Evolutionary conservation across 371 early-diverging fungal species (phyloP), one percentile per base, ranked within the genome.

Genomic region (Choanephora cucurbitarum): DNA sequence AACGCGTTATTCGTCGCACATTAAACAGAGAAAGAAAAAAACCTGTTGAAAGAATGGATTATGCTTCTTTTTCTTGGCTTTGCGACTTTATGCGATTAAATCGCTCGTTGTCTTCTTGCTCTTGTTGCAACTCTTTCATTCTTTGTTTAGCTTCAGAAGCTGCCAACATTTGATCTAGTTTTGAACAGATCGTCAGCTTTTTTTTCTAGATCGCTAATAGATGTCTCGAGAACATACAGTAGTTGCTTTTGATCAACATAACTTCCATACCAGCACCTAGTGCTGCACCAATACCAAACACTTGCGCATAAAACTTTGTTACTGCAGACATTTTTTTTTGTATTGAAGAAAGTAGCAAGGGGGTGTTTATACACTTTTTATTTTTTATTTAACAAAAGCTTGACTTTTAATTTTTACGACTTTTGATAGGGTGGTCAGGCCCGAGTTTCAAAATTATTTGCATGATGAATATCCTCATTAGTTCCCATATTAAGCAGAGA

Each of bases 91-190:
- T 47, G 13, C 67, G 60, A 18, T 64, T 32, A 3, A 70, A 57
- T 9, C 79, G 73, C 55, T 72, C 70, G 5, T 45, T 24, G 34
- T 70, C 72, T 47, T 78, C 69, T 41, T 66, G 49, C 28, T 75
- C 79, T 52, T 78, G 62, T 17, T 67, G 34, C 9, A 66, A 37
- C 24, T 74, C 66, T 58, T 78, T 78, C 32, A 53, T 32, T 44
- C 56, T 57, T 22, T 66, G 58, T 24, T 78, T 78, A 1, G 79
- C 79, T 53, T 78, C 75, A 10, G 79, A 72, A 42, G 79, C 79
- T 21, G 73, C 75, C 19, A 78, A 52, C 75, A 78, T 73, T 69
- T 75, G 69, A 58, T 78, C 77, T 77, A 51, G 7, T 8, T 41
- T 22, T 17, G 6, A 14, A 3, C 44, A 17, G 41, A 17, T 24